Conservation (phyloP, 2,329 filamentous ascomycete species). For the Rhinocladiella mackenziei region DNA sequence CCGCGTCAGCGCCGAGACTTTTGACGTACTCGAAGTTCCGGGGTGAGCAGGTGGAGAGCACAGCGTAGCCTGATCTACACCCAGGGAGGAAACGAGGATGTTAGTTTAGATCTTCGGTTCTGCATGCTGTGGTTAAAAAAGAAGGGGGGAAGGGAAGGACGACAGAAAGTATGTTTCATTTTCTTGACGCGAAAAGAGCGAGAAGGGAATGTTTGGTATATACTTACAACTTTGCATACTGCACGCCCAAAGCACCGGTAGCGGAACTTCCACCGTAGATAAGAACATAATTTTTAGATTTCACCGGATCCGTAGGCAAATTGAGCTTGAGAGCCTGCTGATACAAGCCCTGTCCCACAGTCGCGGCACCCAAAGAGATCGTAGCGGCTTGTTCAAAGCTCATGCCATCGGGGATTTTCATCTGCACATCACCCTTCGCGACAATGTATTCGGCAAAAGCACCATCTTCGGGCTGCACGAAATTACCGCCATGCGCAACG, state of each 20-base stretch:
- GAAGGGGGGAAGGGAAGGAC: conserved; percentile 6
- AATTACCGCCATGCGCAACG: conserved; percentile 35
- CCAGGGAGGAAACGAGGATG: conserved; percentile 1
- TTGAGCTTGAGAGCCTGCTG: conserved; percentile 28
- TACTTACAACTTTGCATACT: conserved; percentile 38
- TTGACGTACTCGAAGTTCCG: conserved; percentile 46
- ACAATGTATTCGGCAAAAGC: conserved; percentile 38
- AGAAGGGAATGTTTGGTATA: no score
- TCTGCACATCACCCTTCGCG: conserved; percentile 31
- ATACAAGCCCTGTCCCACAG: conserved; percentile 25
- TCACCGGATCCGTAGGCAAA: conserved; percentile 25
- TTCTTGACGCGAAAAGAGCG: neutral
- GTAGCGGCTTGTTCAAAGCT: conserved; percentile 34
- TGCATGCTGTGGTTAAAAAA: no score
- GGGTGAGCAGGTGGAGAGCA: conserved; percentile 40
- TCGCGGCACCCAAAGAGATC: conserved; percentile 32
- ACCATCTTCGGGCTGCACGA: conserved; percentile 31
- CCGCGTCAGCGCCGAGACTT: conserved; percentile 42
- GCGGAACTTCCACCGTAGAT: conserved; percentile 46
- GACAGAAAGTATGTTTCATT: neutral
- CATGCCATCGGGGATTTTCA: conserved; percentile 34
- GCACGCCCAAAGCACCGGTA: conserved; percentile 43
- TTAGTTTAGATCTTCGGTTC: no score
- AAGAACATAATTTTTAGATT: conserved; percentile 34
- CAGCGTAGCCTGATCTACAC: conserved; percentile 39